phyloP scores from a whole-genome alignment of 2,329 filamentous ascomycete genomes.

The Metarhizium sp. region DNA sequence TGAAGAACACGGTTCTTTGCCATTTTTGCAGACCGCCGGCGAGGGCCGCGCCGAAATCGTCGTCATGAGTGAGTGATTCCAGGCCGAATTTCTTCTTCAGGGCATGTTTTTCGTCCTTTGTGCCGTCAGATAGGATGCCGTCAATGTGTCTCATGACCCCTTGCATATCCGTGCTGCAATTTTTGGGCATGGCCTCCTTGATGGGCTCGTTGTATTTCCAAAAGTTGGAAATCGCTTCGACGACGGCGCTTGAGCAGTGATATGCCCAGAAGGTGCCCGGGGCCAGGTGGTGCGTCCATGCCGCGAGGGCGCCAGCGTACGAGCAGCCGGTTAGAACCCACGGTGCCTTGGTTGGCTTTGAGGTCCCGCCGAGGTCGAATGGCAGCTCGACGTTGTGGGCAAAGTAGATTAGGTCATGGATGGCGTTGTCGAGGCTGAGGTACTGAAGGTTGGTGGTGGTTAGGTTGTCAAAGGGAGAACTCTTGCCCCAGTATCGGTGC shows the following conservation, averaged over 20 bases:
- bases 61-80: constrained; percentile 27
- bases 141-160: constrained; percentile 39
- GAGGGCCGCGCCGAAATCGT: constrained; percentile 39
- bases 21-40: constrained; percentile 15
- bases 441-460: constrained; percentile 46
- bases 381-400: constrained; percentile 59
- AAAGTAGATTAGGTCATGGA: constrained; percentile 71
- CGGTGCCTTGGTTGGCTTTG: constrained; percentile 54
- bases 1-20: constrained; percentile 26
- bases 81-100: constrained; percentile 36
- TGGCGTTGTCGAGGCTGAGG: constrained; percentile 65
- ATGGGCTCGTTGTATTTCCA: constrained; percentile 45
- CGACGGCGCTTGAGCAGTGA: constrained; percentile 50
- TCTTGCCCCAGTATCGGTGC: no score
- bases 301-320: constrained; percentile 65
- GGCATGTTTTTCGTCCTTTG: constrained; percentile 21
- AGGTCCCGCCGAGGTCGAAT: constrained; percentile 53
- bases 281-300: constrained; percentile 62
- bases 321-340: constrained; percentile 73
- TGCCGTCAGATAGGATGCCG: constrained; percentile 32
- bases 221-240: constrained; percentile 64
- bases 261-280: constrained; percentile 27
- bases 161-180: constrained; percentile 54
- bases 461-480: no score
- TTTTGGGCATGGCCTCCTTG: constrained; percentile 34